These are phyloP conservation scores for Pseudogymnoascus sp. DNA, from an alignment of 2,329 filamentous ascomycete species.

Conservation along the genomic window DNA sequence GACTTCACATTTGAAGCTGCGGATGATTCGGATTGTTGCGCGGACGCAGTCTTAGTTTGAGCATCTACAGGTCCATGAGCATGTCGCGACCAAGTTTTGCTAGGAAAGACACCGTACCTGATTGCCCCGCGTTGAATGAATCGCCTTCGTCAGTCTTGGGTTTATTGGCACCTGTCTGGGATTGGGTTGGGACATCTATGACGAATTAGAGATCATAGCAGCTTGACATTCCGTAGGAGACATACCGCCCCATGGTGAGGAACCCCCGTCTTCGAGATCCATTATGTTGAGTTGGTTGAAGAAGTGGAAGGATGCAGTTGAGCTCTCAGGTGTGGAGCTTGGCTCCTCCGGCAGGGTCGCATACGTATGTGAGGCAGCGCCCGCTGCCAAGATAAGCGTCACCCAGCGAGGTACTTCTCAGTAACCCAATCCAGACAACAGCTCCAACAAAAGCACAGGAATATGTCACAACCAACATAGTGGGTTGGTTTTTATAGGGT, in stretches of 20 bases:
- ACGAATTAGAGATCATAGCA: constrained; percentile 14
- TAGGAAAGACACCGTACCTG: constrained; percentile 13
- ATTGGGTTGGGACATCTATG: constrained; percentile 36
- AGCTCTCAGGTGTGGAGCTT: constrained; percentile 9
- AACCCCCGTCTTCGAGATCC: constrained; percentile 38
- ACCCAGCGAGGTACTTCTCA: neutral
- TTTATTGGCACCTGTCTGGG: constrained; percentile 25
- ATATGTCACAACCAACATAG: neutral
- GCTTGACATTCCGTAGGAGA: constrained; percentile 7
- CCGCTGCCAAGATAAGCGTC: constrained; percentile 8
- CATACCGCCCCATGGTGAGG: constrained; percentile 39
- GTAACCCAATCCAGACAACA: constrained; percentile 1
- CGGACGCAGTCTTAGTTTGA: neutral
- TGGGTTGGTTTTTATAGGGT: neutral
- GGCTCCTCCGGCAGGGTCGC: neutral
- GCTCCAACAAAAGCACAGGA: neutral
- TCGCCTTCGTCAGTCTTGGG: constrained; percentile 21
- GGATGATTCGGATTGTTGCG: constrained; percentile 11
- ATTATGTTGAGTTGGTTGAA: constrained; percentile 24
- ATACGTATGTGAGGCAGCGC: constrained; percentile 9
- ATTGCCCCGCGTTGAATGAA: constrained; percentile 19
- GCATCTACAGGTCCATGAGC: constrained; percentile 10
- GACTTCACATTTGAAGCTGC: constrained; percentile 24
- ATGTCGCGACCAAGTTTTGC: neutral
- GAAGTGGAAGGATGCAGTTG: neutral